These are phyloP conservation scores for Davidsoniella australis DNA, from an alignment of 2,329 filamentous ascomycete species.

Conservation along the genomic window DNA sequence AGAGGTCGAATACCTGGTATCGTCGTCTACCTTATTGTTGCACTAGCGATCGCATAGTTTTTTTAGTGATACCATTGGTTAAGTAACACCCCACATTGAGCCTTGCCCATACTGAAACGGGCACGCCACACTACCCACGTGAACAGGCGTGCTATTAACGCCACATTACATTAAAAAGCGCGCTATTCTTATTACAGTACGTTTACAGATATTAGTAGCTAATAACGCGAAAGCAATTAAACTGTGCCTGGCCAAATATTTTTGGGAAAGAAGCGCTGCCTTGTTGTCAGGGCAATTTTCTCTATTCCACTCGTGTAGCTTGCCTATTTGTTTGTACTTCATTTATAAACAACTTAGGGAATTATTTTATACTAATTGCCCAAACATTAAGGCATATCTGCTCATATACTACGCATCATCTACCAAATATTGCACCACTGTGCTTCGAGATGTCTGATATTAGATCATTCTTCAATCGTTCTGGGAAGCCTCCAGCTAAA, in stretches of 20 bases:
- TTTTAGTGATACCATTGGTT: background rate
- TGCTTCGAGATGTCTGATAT: conserved; percentile 45
- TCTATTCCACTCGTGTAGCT: too few relatives aligned
- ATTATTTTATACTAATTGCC: too few relatives aligned
- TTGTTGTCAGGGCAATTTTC: too few relatives aligned
- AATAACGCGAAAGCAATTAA: conserved; percentile 12
- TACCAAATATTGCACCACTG: background rate
- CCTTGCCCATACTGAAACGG: background rate
- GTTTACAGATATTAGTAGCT: background rate
- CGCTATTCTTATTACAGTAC: background rate
- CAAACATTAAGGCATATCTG: too few relatives aligned
- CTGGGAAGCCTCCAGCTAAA: conserved; percentile 41
- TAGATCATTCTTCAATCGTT: conserved; percentile 73
- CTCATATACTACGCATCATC: too few relatives aligned
- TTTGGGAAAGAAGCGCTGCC: too few relatives aligned
- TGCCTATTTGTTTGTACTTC: too few relatives aligned
- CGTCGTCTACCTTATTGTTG: background rate
- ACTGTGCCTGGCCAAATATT: background rate
- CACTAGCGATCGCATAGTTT: background rate
- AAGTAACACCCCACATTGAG: background rate
- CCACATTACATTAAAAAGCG: background rate
- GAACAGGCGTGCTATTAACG: conserved; percentile 8
- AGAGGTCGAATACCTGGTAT: background rate
- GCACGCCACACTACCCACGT: conserved; percentile 7
- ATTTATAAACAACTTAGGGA: too few relatives aligned